Conservation (phyloP, 495 filamentous ascomycete genomes). For the Bombardia bombarda region DNA sequence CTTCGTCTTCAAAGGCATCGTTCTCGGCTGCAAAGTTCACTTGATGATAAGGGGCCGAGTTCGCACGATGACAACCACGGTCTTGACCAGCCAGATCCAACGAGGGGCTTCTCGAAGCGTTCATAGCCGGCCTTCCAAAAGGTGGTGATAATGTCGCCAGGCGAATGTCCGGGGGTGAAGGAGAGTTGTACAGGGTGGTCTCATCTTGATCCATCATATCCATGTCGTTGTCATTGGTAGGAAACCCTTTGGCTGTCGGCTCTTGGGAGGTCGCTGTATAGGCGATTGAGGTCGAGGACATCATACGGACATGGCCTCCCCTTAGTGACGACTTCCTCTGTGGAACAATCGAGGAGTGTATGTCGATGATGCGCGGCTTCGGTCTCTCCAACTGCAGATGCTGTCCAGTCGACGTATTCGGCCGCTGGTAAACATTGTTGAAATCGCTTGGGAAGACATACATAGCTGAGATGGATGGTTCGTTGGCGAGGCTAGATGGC, state of each 20-base stretch:
- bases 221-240: no score
- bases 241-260: no score
- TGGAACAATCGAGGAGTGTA: slow-evolving; percentile 13
- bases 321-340: slow-evolving; percentile 12
- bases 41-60: background rate
- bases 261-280: background rate
- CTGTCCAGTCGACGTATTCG: slow-evolving; percentile 8
- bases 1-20: background rate
- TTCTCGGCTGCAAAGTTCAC: no score
- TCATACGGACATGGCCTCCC: background rate
- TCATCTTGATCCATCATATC: background rate
- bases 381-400: slow-evolving; percentile 5
- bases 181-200: background rate
- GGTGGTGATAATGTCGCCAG: background rate
- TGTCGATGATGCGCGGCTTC: slow-evolving; percentile 17
- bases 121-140: background rate
- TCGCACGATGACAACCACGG: background rate
- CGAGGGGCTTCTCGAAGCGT: slow-evolving; percentile 2
- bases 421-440: slow-evolving; percentile 1
- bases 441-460: background rate
- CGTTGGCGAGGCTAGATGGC: background rate
- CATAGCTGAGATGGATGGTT: background rate
- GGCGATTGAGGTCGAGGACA: background rate
- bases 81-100: slow-evolving; percentile 1
- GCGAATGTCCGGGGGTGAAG: background rate